Evolutionary conservation across 2,329 filamentous ascomycete genomes (phyloP).

Genomic region (Cucurbitaria berberidis): DNA sequence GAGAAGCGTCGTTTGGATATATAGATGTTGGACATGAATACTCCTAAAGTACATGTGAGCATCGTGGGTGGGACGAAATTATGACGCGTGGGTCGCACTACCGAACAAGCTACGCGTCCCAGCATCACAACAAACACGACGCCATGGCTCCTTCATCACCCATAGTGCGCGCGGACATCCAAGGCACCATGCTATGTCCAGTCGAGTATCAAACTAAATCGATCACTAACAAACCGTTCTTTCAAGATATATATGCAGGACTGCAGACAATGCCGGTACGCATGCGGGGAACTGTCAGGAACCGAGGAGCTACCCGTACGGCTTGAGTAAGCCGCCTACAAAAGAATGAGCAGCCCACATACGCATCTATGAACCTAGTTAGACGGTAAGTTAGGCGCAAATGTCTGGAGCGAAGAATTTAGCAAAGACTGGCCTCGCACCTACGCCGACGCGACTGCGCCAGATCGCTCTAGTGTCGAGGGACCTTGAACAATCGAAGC

Average conservation of each 20-base stretch:
- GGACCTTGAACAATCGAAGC: constrained; percentile 36
- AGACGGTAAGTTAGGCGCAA: neutral
- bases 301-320: constrained; percentile 1
- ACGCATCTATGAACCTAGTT: neutral
- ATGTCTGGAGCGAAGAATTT: constrained; percentile 20
- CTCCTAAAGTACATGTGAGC: neutral
- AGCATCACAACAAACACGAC: neutral
- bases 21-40: too few relatives aligned
- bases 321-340: constrained; percentile 8
- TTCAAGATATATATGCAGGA: neutral
- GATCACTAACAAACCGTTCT: neutral
- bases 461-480: constrained; percentile 44
- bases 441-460: constrained; percentile 41
- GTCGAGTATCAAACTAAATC: neutral
- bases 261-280: neutral
- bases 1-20: neutral
- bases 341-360: neutral
- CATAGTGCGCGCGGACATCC: neutral
- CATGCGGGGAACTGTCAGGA: constrained; percentile 2
- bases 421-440: constrained; percentile 6
- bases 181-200: neutral
- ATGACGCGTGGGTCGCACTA: neutral
- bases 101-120: neutral
- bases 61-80: too few relatives aligned
- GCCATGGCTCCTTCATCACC: neutral